Base-by-base conservation (phyloP, 306 rosid species). In the Bauhinia variegata region DNA sequence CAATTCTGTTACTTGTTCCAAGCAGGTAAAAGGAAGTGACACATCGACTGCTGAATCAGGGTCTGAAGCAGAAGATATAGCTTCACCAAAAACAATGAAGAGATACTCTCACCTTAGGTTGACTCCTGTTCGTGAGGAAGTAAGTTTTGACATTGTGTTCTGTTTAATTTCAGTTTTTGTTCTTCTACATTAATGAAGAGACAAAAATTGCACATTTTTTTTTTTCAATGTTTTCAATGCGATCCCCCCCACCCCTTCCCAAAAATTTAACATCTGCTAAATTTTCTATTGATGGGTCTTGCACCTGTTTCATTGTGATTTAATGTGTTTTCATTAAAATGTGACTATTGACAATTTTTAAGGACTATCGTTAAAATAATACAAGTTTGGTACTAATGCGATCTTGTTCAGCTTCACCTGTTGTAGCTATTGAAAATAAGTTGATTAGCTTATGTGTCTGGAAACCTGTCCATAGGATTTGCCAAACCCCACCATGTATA, bases 81-180 rank as follows among this genome's bases (percentile, higher is more conserved):
- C 87, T 62, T 88, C 96, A 67, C 99, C 99, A 23, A 85, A 88
- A 80, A 86, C 87, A 9, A 54, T 67, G 67, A 89, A 88, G 80
- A 90, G 68, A 71, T 90, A 78, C 76, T 83, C 99, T 62, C 87
- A 90, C 79, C 88, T 93, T 55, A 90, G 86, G 72, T 79, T 93
- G 90, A 93, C 99, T 63, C 99, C 99, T 74, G 99, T 93, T 75
- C 96, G 87, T 0, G 99, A 93, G 88, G 99, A 93, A 78, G 99
- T 93, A 80, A 67, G 87, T 75, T 77, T 60, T 68, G 53, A 34
- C 65, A 79, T 70, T 85, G n/a, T 72, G 16, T 11, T 57, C 33
- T 70, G 67, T 50, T 60, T 54, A 70, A 67, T 46, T 52, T 4
- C 33, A 5, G 60, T 60, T 47, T 65, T 71, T 9, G 0, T 61